Evolutionary conservation across 306 rosid genomes (phyloP), one percentile per base, ranked within the genome.

Genomic region (Glycine latifolia): DNA sequence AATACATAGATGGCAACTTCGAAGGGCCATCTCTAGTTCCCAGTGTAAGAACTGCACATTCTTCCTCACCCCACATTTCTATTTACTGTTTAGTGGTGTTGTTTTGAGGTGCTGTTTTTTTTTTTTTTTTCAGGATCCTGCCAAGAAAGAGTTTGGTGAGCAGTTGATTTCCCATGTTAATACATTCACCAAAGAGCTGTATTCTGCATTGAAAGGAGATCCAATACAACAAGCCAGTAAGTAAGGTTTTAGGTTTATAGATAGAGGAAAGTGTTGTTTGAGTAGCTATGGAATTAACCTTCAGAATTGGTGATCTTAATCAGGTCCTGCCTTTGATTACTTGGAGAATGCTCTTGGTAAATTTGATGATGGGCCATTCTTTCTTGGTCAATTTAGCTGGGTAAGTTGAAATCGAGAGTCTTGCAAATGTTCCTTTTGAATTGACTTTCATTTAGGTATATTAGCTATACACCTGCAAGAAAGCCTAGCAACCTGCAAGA

Each of bases 41-140:
- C 5, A 63, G 10, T 11, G 69, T 63, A 63, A 63, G 69, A 63
- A 63, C n/a, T n/a, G n/a, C n/a, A n/a, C n/a, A n/a, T n/a, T n/a
- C n/a, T n/a, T n/a, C n/a, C n/a, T n/a, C n/a, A n/a, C n/a, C n/a
- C n/a, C n/a, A n/a, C n/a, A n/a, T n/a, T n/a, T n/a, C n/a, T n/a
- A n/a, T n/a, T n/a, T n/a, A n/a, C n/a, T n/a, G n/a, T n/a, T n/a
- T n/a, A n/a, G n/a, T n/a, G n/a, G n/a, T n/a, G n/a, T n/a, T n/a
- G n/a, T n/a, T n/a, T n/a, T n/a, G n/a, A n/a, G n/a, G n/a, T n/a
- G n/a, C n/a, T n/a, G n/a, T n/a, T n/a, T n/a, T n/a, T n/a, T n/a
- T n/a, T n/a, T n/a, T n/a, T n/a, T n/a, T 63, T 63, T 63, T 3
- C 69, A 63, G 69, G 69, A 63, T 63, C 69, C 69, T 63, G 47